A percentile compares a stretch with the other conserved stretches of the same genome.
Evolutionary conservation across 1,139 yeast genomes (phyloP).

Genomic region (Magnusiomyces magnusii): DNA sequence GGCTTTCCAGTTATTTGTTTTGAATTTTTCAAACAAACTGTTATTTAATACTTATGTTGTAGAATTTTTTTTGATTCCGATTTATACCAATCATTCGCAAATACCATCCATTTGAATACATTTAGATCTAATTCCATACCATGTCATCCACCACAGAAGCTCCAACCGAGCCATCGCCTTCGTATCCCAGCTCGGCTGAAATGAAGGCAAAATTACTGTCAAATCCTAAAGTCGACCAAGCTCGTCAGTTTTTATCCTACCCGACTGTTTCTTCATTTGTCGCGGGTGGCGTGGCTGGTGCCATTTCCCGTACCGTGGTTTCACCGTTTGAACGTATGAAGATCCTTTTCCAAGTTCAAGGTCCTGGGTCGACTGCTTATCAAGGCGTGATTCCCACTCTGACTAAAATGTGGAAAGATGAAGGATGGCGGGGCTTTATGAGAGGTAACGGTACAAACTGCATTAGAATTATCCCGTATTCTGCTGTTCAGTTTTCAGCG

Average conservation of each 20-base stretch:
- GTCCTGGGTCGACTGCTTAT: conserved; percentile 53
- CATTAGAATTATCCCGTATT: conserved; percentile 82
- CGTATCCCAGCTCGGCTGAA: background rate
- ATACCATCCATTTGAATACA: background rate
- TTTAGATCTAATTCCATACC: background rate
- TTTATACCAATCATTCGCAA: background rate
- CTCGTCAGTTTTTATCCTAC: conserved; percentile 24
- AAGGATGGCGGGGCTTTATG: conserved; percentile 82
- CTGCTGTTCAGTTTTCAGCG: conserved; percentile 89
- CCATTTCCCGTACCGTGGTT: conserved; percentile 84
- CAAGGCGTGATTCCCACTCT: conserved; percentile 73
- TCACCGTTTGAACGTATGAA: conserved; percentile 95
- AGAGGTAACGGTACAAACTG: conserved; percentile 91
- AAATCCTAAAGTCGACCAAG: conserved; percentile 9
- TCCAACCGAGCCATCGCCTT: background rate
- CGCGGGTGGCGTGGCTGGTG: conserved; percentile 84
- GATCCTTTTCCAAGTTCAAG: conserved; percentile 84
- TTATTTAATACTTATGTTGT: background rate
- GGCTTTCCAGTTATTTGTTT: no score
- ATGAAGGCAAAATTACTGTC: conserved; percentile 3
- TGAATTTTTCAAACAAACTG: no score
- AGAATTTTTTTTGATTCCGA: background rate
- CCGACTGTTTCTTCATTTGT: conserved; percentile 51
- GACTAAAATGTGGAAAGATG: conserved; percentile 72
- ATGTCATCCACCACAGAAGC: background rate